A percentile compares a stretch with the other conserved stretches of the same genome.
These are phyloP conservation scores for Colletotrichum lupini DNA, from an alignment of 2,329 filamentous ascomycete species.

Conservation along the genomic window DNA sequence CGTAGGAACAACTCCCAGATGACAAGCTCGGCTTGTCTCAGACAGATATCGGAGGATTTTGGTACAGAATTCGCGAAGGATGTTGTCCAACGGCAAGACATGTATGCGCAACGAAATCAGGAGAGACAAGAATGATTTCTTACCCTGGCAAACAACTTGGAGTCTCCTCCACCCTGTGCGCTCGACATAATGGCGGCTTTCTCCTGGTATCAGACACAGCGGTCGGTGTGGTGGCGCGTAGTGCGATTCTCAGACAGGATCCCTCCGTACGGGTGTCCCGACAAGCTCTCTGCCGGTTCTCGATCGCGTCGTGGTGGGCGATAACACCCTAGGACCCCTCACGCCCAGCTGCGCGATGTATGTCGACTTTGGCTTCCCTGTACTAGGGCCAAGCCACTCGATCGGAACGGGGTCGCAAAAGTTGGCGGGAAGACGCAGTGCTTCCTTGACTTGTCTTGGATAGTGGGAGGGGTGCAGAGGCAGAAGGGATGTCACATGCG, in stretches of 20 bases:
- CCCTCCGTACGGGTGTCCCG: slow-evolving; percentile 12
- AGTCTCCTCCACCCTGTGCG: slow-evolving; percentile 83
- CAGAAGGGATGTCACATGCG: slow-evolving; percentile 36
- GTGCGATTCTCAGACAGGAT: slow-evolving; percentile 16
- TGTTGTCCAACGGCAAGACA: not conserved
- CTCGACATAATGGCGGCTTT: slow-evolving; percentile 59
- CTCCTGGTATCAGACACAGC: not conserved
- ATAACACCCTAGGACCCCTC: slow-evolving; percentile 36
- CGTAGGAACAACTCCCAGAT: not conserved
- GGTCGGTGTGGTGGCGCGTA: slow-evolving; percentile 7
- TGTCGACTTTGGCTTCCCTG: slow-evolving; percentile 23
- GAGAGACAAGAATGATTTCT: slow-evolving; percentile 45
- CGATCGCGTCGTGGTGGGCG: slow-evolving; percentile 29
- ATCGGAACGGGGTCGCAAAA: slow-evolving; percentile 26
- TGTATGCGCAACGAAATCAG: slow-evolving; percentile 10
- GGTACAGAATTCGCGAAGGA: not conserved
- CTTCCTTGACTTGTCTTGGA: slow-evolving; percentile 28
- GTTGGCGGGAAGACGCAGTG: slow-evolving; percentile 36
- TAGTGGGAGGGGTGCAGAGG: slow-evolving; percentile 33
- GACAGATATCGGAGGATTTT: slow-evolving; percentile 8
- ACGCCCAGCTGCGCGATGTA: slow-evolving; percentile 30
- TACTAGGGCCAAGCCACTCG: slow-evolving; percentile 21
- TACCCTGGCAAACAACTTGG: slow-evolving; percentile 99
- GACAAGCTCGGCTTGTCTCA: not conserved
- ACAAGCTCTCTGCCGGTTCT: slow-evolving; percentile 18